A percentile compares a stretch with the other conserved stretches of the same genome.
phyloP scores from a whole-genome alignment of 805 yeast species.

The Suhomyces xylopsoci region DNA sequence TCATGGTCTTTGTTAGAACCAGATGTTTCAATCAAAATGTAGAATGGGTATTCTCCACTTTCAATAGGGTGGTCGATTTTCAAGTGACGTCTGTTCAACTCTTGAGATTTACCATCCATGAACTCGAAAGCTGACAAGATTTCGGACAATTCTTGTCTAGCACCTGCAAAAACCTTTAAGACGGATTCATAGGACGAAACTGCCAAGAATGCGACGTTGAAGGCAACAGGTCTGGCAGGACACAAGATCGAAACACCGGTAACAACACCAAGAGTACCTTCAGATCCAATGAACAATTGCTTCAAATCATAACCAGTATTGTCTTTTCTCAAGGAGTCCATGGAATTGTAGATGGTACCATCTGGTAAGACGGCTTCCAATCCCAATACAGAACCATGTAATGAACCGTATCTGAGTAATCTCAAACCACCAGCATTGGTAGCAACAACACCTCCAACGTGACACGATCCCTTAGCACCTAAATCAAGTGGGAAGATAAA shows the following conservation, averaged over 20 bases:
- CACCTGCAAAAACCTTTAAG: conserved; percentile 72
- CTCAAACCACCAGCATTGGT: conserved; percentile 96
- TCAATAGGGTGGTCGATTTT: conserved; percentile 74
- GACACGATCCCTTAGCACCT: conserved; percentile 97
- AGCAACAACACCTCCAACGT: conserved; percentile 91
- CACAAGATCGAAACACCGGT: conserved; percentile 89
- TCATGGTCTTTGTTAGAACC: conserved; percentile 95
- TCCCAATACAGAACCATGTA: conserved; percentile 90
- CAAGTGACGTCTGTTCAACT: conserved; percentile 59
- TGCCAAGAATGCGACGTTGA: conserved; percentile 86
- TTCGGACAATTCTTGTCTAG: conserved; percentile 77
- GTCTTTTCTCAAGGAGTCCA: conserved; percentile 87
- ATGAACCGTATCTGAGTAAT: conserved; percentile 81
- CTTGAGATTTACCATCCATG: conserved; percentile 76
- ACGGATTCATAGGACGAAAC: conserved; percentile 80
- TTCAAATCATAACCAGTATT: conserved; percentile 93
- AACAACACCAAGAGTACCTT: conserved; percentile 87
- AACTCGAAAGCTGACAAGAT: conserved; percentile 90
- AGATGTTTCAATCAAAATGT: conserved; percentile 89
- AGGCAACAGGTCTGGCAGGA: conserved; percentile 82
- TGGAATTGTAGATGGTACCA: conserved; percentile 76
- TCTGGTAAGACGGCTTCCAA: conserved; percentile 90
- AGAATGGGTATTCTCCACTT: conserved; percentile 74
- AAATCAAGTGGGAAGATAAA: conserved; percentile 89
- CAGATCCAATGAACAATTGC: conserved; percentile 90